Evolutionary conservation across 345 rosid species (phyloP), one percentile per base, ranked within the genome.

Genomic region (Pistacia vera): DNA sequence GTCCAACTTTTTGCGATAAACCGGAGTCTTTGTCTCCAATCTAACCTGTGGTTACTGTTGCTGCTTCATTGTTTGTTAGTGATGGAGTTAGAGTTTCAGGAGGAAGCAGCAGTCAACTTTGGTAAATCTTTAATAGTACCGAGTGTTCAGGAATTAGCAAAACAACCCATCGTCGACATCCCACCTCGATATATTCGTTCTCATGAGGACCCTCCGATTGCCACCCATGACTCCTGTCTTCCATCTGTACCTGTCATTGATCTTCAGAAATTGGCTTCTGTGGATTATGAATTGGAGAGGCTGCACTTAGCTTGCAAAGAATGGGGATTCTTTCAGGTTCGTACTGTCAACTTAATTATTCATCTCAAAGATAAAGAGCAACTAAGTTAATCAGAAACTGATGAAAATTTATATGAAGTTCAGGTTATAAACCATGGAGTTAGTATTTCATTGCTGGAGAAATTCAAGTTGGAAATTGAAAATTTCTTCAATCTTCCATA

Each of bases 81-180:
- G 41, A 36, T 36, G 41, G 41, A 36, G 41, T 36, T 5, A 3
- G 41, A 36, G 41, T 36, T 36, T 2, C 41, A 5, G 41, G 41
- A 36, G 41, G 41, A 36, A 36, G 71, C 22, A 38, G 25, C 66
- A 28, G 81, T 83, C 2, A 83, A 75, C 84, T 83, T 86, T 18
- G 92, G 92, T 8, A 82, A 72, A 71, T 88, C 90, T 11, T 20
- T 88, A 14, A 71, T 83, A 41, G 87, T 85, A 18, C 90, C 90
- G 0, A 85, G 88, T 36, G 90, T 86, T 77, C 87, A 79, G 63
- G 86, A 87, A 71, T 63, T 85, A 64, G 83, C 82, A 17, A 81
- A 81, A 68, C 48, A 81, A 54, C 74, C 85, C 68, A 61, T 77
- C 54, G 10, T n/a, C 56, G 62, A 63, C 52, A 73, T 89, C 85